These are phyloP conservation scores for Lyophyllum semitale DNA, from an alignment of 768 basidiomycete species.

Conservation along the genomic window DNA sequence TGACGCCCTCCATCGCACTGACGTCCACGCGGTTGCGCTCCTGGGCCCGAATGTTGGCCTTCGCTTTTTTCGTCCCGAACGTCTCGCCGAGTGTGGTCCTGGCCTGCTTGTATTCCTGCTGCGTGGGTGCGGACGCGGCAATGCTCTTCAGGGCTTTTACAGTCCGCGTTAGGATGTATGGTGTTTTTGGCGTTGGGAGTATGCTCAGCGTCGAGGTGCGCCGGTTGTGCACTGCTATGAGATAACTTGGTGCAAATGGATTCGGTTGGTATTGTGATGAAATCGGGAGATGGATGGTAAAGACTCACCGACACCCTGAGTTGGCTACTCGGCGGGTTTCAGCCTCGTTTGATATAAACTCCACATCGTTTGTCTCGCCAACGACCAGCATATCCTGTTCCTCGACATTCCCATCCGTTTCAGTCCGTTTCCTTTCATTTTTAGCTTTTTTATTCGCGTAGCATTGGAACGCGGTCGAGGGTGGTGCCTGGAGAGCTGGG, in stretches of 20 bases:
- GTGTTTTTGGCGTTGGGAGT: slow-evolving; percentile 65
- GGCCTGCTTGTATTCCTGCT: slow-evolving; percentile 59
- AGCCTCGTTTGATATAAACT: slow-evolving; percentile 71
- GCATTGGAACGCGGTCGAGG: slow-evolving; percentile 60
- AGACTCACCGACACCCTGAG: slow-evolving; percentile 68
- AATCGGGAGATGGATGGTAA: not conserved
- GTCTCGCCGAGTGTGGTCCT: slow-evolving; percentile 84
- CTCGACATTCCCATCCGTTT: slow-evolving; percentile 23
- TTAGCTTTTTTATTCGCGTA: slow-evolving; percentile 47
- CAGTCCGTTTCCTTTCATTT: slow-evolving; percentile 18
- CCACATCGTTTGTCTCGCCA: slow-evolving; percentile 83
- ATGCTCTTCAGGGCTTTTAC: slow-evolving; percentile 85
- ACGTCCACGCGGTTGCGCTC: slow-evolving; percentile 92
- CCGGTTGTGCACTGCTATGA: slow-evolving; percentile 82
- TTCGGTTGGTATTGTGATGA: not conserved
- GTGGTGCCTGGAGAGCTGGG: slow-evolving; percentile 62
- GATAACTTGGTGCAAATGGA: slow-evolving; percentile 57
- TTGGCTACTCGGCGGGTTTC: slow-evolving; percentile 50
- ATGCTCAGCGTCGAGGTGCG: slow-evolving; percentile 70
- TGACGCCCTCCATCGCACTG: slow-evolving; percentile 82
- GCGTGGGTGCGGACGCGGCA: slow-evolving; percentile 47
- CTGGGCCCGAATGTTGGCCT: slow-evolving; percentile 77
- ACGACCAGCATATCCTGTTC: slow-evolving; percentile 55
- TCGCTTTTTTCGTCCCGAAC: slow-evolving; percentile 95
- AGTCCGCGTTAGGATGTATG: slow-evolving; percentile 67